Evolutionary conservation across 768 basidiomycete genomes (phyloP).

Genomic region (Mycena pura): DNA sequence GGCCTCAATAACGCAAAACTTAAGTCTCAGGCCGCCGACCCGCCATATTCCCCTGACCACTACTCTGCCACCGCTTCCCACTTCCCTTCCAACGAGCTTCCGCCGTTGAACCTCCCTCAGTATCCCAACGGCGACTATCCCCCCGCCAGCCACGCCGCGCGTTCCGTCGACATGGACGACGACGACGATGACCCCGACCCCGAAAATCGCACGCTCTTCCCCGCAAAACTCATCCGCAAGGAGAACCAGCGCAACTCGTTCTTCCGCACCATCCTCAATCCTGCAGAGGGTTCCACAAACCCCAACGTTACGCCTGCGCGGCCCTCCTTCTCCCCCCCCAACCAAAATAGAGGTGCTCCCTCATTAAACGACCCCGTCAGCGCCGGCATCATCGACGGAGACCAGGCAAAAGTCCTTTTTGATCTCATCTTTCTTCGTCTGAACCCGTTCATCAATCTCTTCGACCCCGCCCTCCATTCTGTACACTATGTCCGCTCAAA

Average conservation of each 20-base stretch:
- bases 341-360: constrained; percentile 43
- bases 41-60: constrained; percentile 41
- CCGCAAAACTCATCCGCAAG: constrained; percentile 73
- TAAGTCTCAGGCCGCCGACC: constrained; percentile 59
- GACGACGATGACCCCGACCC: constrained; percentile 72
- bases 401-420: constrained; percentile 74
- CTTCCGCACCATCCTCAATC: constrained; percentile 84
- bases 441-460: constrained; percentile 89
- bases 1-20: constrained; percentile 78
- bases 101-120: constrained; percentile 52
- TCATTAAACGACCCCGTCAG: constrained; percentile 66
- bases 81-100: constrained; percentile 54
- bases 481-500: constrained; percentile 78
- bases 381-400: constrained; percentile 72
- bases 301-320: constrained; percentile 40
- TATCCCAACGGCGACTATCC: constrained; percentile 46
- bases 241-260: constrained; percentile 79
- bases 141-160: constrained; percentile 43
- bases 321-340: constrained; percentile 45
- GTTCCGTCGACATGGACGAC: constrained; percentile 60
- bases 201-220: constrained; percentile 69
- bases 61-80: constrained; percentile 35
- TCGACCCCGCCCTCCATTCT: constrained; percentile 88
- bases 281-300: constrained; percentile 55
- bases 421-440: constrained; percentile 82